Evolutionary conservation across 306 rosid genomes (phyloP).

Genomic region (Lablab purpureus): DNA sequence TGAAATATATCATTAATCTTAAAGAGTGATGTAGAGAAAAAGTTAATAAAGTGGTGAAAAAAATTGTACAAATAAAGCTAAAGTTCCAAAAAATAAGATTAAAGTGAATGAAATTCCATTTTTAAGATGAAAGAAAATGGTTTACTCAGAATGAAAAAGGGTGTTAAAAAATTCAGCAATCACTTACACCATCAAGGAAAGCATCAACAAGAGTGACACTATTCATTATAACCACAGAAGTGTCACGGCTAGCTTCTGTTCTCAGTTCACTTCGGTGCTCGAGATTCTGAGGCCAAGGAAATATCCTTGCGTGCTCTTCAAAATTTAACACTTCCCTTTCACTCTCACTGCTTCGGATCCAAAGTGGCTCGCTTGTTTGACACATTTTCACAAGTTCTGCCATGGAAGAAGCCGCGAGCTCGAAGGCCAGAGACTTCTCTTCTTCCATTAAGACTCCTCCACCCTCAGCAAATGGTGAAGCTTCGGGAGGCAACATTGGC

Average conservation of each 20-base stretch:
- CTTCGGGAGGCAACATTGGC: conserved; percentile 67
- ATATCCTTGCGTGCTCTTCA: conserved; percentile 75
- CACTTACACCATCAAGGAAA: conserved; percentile 86
- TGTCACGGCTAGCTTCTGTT: conserved; percentile 78
- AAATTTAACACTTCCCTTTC: conserved; percentile 76
- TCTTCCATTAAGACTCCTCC: conserved; percentile 73
- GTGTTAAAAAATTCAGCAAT: background rate
- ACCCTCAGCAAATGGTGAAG: conserved; percentile 58
- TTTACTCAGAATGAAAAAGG: background rate
- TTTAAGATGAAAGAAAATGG: background rate
- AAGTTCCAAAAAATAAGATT: background rate
- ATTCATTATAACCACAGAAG: conserved; percentile 89
- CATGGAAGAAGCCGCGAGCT: conserved; percentile 71
- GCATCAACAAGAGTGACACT: conserved; percentile 94
- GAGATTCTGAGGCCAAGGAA: conserved; percentile 67
- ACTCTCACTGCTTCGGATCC: conserved; percentile 61
- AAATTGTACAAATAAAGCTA: too few relatives aligned
- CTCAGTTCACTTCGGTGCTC: conserved; percentile 65
- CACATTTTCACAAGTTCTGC: conserved; percentile 82
- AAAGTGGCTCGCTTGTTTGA: conserved; percentile 66
- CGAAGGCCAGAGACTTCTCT: conserved; percentile 77
- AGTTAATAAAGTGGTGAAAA: background rate
- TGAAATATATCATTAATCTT: too few relatives aligned
- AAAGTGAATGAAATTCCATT: background rate
- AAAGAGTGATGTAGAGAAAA: background rate